phyloP scores from a whole-genome alignment of 345 rosid species.

The Lepidium didymum region DNA sequence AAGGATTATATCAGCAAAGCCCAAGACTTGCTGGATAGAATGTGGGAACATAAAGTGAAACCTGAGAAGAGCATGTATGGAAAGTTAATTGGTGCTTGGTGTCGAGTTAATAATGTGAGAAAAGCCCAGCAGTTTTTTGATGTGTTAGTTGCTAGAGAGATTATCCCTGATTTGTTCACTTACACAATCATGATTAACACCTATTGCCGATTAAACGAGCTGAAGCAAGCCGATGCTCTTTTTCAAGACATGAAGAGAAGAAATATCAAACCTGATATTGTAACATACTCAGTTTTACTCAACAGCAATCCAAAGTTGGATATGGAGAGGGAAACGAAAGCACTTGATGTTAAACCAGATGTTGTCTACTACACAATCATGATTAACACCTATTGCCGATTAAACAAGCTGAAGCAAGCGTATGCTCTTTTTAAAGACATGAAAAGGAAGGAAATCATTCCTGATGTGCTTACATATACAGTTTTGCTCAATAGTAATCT shows the following conservation, averaged over 20 bases:
- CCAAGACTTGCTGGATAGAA: slow-evolving; percentile 29
- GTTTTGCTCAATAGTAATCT: slow-evolving; percentile 42
- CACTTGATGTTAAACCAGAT: slow-evolving; percentile 3
- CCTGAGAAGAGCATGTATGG: slow-evolving; percentile 41
- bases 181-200: slow-evolving; percentile 60
- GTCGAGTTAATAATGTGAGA: slow-evolving; percentile 37
- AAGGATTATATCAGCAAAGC: slow-evolving; percentile 37
- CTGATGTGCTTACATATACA: slow-evolving; percentile 53
- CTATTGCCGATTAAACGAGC: slow-evolving; percentile 38
- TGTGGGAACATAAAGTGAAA: slow-evolving; percentile 37
- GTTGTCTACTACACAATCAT: slow-evolving; percentile 12
- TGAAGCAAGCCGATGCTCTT: slow-evolving; percentile 35
- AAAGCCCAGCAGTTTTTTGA: slow-evolving; percentile 37
- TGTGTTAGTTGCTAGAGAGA: slow-evolving; percentile 26
- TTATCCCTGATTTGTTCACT: slow-evolving; percentile 41
- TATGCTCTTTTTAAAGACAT: background rate
- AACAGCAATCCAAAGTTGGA: slow-evolving; percentile 14
- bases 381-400: slow-evolving; percentile 5
- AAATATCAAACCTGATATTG: slow-evolving; percentile 52
- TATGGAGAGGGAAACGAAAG: slow-evolving; percentile 27
- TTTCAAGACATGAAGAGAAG: slow-evolving; percentile 47
- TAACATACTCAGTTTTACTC: slow-evolving; percentile 53
- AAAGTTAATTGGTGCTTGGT: slow-evolving; percentile 43
- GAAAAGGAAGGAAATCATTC: slow-evolving; percentile 37
- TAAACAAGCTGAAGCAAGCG: background rate